Percentiles rank a stretch among this genome's conserved stretches.
Conservation (phyloP, 106 monocot genomes). For the Gastrodia elata region DNA sequence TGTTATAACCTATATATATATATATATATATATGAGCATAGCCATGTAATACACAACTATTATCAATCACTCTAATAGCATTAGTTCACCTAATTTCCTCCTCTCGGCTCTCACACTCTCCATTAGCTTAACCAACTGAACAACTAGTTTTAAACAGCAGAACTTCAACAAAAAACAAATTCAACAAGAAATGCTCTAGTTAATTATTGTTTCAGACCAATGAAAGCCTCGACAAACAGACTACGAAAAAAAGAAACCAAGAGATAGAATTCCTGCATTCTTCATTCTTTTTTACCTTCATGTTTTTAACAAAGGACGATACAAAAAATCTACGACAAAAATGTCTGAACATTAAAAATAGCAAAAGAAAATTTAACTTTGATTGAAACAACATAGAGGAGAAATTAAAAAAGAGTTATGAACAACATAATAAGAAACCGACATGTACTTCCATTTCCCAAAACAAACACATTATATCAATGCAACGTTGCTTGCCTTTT, state of each 20-base stretch:
- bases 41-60: too few relatives aligned
- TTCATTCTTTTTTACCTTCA: neutral
- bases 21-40: too few relatives aligned
- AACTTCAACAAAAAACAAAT: neutral
- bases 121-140: neutral
- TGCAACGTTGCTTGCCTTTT: constrained; percentile 53
- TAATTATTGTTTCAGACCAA: neutral
- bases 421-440: neutral
- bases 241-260: neutral
- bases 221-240: neutral
- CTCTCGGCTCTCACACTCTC: too few relatives aligned
- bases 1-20: too few relatives aligned
- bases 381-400: neutral
- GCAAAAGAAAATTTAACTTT: neutral
- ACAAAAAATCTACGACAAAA: neutral
- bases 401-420: neutral
- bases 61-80: too few relatives aligned
- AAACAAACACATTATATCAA: neutral
- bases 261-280: neutral
- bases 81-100: too few relatives aligned
- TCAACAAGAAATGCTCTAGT: neutral
- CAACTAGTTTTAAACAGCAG: neutral
- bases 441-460: neutral
- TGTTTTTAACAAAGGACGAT: neutral
- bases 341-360: neutral